These are phyloP conservation scores for Penicillium sp. DNA, from an alignment of 2,329 filamentous ascomycete genomes.

Conservation along the genomic window DNA sequence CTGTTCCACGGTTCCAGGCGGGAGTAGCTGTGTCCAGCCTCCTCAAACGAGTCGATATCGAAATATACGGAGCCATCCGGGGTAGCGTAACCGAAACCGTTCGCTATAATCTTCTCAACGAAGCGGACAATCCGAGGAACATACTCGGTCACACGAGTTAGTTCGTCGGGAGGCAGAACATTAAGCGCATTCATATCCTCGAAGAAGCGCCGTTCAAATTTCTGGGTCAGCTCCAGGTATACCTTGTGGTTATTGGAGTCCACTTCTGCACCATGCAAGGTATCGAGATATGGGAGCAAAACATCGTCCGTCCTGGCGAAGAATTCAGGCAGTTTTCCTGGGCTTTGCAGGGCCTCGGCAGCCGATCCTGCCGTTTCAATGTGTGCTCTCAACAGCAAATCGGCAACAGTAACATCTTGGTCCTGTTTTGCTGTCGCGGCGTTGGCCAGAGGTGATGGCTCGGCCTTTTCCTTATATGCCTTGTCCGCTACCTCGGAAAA, in stretches of 20 bases:
- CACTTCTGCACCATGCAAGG: conserved; percentile 51
- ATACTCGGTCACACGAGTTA: conserved; percentile 90
- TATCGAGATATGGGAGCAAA: conserved; percentile 75
- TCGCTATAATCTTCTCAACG: conserved; percentile 73
- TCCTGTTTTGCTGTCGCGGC: too few relatives aligned
- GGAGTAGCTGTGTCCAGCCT: conserved; percentile 76
- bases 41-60: conserved; percentile 80
- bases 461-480: conserved; percentile 50
- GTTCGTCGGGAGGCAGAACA: conserved; percentile 70
- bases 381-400: too few relatives aligned
- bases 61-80: conserved; percentile 87
- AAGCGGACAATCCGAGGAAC: conserved; percentile 80
- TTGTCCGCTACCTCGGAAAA: conserved; percentile 46
- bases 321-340: too few relatives aligned
- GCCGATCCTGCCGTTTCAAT: too few relatives aligned
- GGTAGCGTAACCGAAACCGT: conserved; percentile 74
- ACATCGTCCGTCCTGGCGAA: conserved; percentile 60
- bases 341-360: too few relatives aligned
- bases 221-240: conserved; percentile 78
- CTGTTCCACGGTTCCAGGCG: conserved; percentile 77
- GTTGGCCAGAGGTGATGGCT: too few relatives aligned
- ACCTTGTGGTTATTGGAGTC: conserved; percentile 62
- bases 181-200: conserved; percentile 83
- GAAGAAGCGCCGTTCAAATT: conserved; percentile 81
- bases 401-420: too few relatives aligned